Conservation (phyloP, 148 eudicot genomes). For the Simmondsia chinensis region DNA sequence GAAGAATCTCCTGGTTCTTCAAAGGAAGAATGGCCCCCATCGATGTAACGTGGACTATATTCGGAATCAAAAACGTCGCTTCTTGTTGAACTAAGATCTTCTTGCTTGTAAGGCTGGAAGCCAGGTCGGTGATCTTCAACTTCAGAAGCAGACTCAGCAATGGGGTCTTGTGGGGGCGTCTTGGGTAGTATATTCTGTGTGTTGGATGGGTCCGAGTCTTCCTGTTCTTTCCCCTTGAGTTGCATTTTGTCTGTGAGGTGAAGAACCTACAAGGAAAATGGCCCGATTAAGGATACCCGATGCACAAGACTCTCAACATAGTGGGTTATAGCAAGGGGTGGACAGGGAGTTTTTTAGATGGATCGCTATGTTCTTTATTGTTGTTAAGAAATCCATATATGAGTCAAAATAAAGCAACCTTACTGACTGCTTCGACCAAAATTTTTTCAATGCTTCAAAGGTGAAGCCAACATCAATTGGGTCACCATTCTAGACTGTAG, state of each 20-base stretch:
- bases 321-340: too few relatives aligned
- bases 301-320: too few relatives aligned
- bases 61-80: conserved; percentile 46
- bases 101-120: conserved; percentile 16
- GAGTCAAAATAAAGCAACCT: too few relatives aligned
- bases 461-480: too few relatives aligned
- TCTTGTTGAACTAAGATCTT: conserved; percentile 32
- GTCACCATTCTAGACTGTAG: too few relatives aligned
- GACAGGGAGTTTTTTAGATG: too few relatives aligned
- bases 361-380: too few relatives aligned
- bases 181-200: conserved; percentile 10
- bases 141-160: conserved; percentile 26
- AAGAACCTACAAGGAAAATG: conserved; percentile 31
- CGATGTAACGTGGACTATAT: conserved; percentile 24
- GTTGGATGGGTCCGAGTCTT: conserved; percentile 8
- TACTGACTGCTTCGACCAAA: too few relatives aligned
- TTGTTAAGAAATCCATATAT: too few relatives aligned
- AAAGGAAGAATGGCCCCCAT: conserved; percentile 29
- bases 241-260: conserved; percentile 42
- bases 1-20: conserved; percentile 43
- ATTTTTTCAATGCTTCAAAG: too few relatives aligned
- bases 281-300: too few relatives aligned
- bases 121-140: conserved; percentile 24
- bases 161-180: conserved; percentile 14
- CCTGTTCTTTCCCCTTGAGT: conserved; percentile 22